Conservation (phyloP, 1,139 yeast genomes). For the Sugiyamaella neomexicana region DNA sequence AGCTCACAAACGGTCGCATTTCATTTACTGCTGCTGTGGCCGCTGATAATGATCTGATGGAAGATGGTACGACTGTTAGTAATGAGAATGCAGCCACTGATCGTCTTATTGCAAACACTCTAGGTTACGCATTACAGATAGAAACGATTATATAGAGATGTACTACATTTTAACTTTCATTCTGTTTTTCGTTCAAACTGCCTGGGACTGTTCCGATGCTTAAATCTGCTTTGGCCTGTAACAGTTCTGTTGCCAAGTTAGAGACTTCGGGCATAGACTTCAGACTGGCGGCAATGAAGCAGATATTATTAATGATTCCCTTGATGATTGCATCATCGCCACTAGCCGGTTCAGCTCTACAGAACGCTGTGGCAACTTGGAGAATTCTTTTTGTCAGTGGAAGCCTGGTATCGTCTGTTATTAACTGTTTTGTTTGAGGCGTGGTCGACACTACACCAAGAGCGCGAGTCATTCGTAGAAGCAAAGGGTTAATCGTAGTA, state of each 20-base stretch:
- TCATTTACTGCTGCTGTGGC: conserved; percentile 45
- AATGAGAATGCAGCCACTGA: conserved; percentile 39
- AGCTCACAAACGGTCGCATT: conserved; percentile 57
- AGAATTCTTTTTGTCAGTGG: conserved; percentile 12
- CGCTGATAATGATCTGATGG: conserved; percentile 21
- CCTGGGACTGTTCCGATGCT: not conserved
- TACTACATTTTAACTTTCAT: not conserved
- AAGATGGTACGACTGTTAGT: not conserved
- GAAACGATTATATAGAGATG: conserved; percentile 68
- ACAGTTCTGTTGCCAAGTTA: conserved; percentile 1
- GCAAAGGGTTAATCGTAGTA: not conserved
- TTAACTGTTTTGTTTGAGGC: not conserved
- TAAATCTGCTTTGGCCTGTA: not conserved
- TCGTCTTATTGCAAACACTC: conserved; percentile 58
- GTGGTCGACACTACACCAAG: conserved; percentile 26
- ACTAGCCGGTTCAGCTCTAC: no score
- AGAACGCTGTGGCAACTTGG: not conserved
- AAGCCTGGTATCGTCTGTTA: not conserved
- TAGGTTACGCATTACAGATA: conserved; percentile 80
- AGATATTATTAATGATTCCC: conserved; percentile 19
- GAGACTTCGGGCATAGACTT: conserved; percentile 12
- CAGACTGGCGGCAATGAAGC: conserved; percentile 23
- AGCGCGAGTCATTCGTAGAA: conserved; percentile 25
- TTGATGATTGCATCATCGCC: not conserved
- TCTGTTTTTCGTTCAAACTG: not conserved